Conservation (phyloP, 345 rosid genomes). For the Eucalyptus caleyi region DNA sequence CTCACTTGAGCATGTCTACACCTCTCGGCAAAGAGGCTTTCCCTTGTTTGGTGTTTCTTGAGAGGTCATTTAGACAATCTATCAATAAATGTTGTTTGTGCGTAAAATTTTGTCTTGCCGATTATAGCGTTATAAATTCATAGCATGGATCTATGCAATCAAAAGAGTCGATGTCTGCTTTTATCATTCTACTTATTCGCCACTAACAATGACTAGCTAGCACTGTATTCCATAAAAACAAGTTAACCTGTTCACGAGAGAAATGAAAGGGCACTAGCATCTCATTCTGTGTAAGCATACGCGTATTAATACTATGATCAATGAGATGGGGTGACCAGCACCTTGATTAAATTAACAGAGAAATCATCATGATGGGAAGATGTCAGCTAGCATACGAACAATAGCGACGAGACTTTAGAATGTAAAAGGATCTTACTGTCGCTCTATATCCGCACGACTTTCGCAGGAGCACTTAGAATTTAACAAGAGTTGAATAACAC, state of each 20-base stretch:
- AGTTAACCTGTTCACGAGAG: background rate
- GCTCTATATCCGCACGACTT: background rate
- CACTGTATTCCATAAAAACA: background rate
- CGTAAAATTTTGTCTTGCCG: background rate
- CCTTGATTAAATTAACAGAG: background rate
- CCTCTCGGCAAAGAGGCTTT: background rate
- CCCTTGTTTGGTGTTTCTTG: background rate
- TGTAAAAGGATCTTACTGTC: background rate
- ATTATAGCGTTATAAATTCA: too few species aligned
- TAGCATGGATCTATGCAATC: background rate
- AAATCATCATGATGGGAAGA: background rate
- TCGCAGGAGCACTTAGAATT: background rate
- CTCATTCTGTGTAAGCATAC: background rate
- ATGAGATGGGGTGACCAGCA: background rate
- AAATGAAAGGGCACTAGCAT: background rate
- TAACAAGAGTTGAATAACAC: background rate
- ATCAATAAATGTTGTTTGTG: background rate
- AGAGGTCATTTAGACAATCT: background rate
- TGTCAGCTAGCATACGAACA: background rate
- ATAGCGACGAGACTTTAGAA: background rate
- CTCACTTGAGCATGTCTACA: background rate
- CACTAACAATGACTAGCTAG: background rate
- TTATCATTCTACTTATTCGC: background rate
- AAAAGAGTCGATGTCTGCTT: background rate
- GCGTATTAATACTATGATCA: background rate